Percentiles rank a stretch among this genome's conserved stretches.
Evolutionary conservation across 441 rosid species (phyloP).

Genomic region (Sinapis alba): DNA sequence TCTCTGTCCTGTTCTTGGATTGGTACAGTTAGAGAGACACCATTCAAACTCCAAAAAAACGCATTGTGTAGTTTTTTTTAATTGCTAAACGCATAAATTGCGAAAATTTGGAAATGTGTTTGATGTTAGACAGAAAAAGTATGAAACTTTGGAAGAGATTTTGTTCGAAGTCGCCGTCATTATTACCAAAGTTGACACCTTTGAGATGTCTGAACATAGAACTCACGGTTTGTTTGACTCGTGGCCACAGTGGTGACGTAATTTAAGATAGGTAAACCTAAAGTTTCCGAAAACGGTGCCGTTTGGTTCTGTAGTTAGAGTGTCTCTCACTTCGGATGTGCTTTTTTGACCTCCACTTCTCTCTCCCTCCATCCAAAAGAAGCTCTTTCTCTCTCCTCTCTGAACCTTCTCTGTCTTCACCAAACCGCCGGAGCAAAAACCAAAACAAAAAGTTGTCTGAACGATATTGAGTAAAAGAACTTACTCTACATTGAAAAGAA

Average conservation of each 20-base stretch:
- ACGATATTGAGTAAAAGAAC: neutral
- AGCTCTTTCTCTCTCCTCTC: constrained; percentile 29
- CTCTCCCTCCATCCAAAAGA: constrained; percentile 28
- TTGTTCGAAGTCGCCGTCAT: constrained; percentile 21
- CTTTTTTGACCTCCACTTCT: constrained; percentile 34
- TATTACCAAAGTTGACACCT: constrained; percentile 32
- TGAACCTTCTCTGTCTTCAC: constrained; percentile 4
- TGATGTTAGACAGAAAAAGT: neutral
- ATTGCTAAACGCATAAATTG: constrained; percentile 8
- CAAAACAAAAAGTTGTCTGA: constrained; percentile 10
- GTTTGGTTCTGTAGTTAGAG: constrained; percentile 15
- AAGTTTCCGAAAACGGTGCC: constrained; percentile 17
- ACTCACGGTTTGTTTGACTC: constrained; percentile 25
- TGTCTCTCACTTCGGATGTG: constrained; percentile 32
- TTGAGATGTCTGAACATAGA: constrained; percentile 29
- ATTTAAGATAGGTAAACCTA: constrained; percentile 9
- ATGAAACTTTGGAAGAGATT: neutral
- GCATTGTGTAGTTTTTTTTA: constrained; percentile 27
- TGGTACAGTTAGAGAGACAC: constrained; percentile 62
- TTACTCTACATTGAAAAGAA: constrained; percentile 2
- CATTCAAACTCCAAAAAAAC: constrained; percentile 19
- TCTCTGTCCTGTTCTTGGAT: constrained; percentile 87
- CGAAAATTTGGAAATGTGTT: constrained; percentile 2
- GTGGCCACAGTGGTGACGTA: constrained; percentile 18
- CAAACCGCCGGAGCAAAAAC: constrained; percentile 33